Percentiles rank a stretch among this genome's conserved stretches.
Evolutionary conservation across 2,329 filamentous ascomycete species (phyloP).

Genomic region (Madurella mycetomatis): DNA sequence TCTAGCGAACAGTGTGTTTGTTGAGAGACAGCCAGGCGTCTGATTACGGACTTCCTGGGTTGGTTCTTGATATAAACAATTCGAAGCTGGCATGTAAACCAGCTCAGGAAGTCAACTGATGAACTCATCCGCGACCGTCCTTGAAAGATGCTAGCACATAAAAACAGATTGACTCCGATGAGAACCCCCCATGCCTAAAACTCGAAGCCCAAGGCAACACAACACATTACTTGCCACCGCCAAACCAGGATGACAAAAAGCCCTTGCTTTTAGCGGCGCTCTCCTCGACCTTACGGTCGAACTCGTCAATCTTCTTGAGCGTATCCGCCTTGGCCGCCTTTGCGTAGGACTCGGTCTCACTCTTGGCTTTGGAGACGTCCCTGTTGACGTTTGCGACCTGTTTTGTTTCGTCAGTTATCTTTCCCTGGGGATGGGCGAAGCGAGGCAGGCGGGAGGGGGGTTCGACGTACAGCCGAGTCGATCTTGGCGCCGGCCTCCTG

Average conservation of each 20-base stretch:
- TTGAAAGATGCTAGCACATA: background rate
- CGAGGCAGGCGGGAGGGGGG: background rate
- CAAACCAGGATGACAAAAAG: constrained; percentile 81
- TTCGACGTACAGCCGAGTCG: constrained; percentile 60
- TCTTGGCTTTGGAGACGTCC: constrained; percentile 58
- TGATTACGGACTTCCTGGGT: too few relatives aligned
- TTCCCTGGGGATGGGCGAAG: background rate
- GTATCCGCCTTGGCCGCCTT: constrained; percentile 61
- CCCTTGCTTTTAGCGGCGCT: constrained; percentile 78
- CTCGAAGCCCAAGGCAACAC: background rate
- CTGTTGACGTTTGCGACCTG: constrained; percentile 60
- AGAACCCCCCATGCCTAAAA: background rate
- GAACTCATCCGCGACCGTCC: background rate
- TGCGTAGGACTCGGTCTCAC: constrained; percentile 54
- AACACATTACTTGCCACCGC: constrained; percentile 52
- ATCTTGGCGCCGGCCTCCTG: constrained; percentile 60
- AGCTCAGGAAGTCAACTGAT: background rate
- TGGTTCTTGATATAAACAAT: background rate
- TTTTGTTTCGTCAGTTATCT: constrained; percentile 30
- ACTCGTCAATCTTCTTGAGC: constrained; percentile 71
- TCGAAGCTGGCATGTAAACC: too few relatives aligned
- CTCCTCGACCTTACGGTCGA: constrained; percentile 77
- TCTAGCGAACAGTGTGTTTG: too few relatives aligned
- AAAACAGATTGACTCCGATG: background rate
- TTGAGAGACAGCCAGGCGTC: too few relatives aligned